Conservation (phyloP, 345 rosid species). For the Ricinus communis region DNA sequence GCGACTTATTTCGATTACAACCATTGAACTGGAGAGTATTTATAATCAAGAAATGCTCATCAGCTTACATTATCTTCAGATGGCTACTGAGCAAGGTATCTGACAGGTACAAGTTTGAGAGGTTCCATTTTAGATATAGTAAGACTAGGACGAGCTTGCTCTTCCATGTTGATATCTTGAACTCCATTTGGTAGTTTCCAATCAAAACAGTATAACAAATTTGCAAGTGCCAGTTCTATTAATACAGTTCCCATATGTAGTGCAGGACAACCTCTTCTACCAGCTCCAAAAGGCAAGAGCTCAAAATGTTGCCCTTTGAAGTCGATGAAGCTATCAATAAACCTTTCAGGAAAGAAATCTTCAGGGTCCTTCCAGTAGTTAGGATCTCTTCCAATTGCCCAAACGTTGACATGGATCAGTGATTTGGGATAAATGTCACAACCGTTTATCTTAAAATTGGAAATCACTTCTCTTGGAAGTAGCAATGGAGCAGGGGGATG, state of each 20-base stretch:
- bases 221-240: constrained; percentile 37
- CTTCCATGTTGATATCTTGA: constrained; percentile 38
- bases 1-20: too few relatives aligned
- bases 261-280: constrained; percentile 54
- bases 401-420: constrained; percentile 40
- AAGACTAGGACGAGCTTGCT: constrained; percentile 24
- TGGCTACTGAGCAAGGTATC: not conserved
- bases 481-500: constrained; percentile 54
- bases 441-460: constrained; percentile 33
- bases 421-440: constrained; percentile 42
- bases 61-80: too few relatives aligned
- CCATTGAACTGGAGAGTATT: too few relatives aligned
- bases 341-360: constrained; percentile 46
- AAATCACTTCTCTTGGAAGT: constrained; percentile 41
- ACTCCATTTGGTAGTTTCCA: constrained; percentile 43
- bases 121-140: constrained; percentile 20
- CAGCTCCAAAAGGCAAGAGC: constrained; percentile 54
- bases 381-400: constrained; percentile 51
- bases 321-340: constrained; percentile 36
- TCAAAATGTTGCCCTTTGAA: constrained; percentile 49
- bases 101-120: constrained; percentile 38
- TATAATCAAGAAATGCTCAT: too few relatives aligned
- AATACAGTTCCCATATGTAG: constrained; percentile 34
- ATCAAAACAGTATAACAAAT: constrained; percentile 39
- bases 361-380: constrained; percentile 41